Base-by-base conservation (phyloP, 1,284 basidiomycete species). In the Cystobasidium sp. region DNA sequence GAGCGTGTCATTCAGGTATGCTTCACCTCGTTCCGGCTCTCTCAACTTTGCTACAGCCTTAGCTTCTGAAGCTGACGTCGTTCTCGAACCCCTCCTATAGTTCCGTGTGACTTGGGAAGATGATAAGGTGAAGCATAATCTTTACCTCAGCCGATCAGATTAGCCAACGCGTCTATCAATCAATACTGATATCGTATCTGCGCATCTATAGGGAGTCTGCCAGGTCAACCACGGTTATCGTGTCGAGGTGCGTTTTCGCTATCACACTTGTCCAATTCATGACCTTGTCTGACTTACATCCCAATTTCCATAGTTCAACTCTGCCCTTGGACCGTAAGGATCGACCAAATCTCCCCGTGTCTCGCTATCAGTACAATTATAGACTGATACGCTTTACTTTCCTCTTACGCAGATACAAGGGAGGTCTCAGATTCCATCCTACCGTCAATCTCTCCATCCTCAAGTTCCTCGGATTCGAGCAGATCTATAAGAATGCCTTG, bases 401-500 rank as follows among this genome's bases (percentile, higher is more conserved):
- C 39, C 53, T 22, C 49, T 3, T 3, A 41, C 46, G 46, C 51
- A 65, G 67, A 58, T 75, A 61, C 46, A 58, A 77, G 75, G 91
- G 91, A 78, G 90, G 90, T 82, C 87, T 91, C 78, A 88, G 91
- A 78, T 86, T 92, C 75, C 90, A 91, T 85, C 89, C 90, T 76
- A 88, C 88, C 71, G 91, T 92, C 83, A 92, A 91, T 85, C 87
- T 92, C 53, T 90, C 89, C 78, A 91, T 92, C 83, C 87, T 92
- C 83, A 92, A 92, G 83, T 92, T 92, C 88, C 87, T 92, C 78
- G 91, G 90, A 69, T 91, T 91, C 82, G 91, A 92, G 84, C 88
- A 88, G 82, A 90, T 88, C 79, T 91, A 92, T 87, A 92, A 92
- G 84, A 92, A 92, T 83, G 90, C 91, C 49, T 86, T 92, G 43